Conservation (phyloP, 1,284 basidiomycete species). For the Porodaedalea pini region DNA sequence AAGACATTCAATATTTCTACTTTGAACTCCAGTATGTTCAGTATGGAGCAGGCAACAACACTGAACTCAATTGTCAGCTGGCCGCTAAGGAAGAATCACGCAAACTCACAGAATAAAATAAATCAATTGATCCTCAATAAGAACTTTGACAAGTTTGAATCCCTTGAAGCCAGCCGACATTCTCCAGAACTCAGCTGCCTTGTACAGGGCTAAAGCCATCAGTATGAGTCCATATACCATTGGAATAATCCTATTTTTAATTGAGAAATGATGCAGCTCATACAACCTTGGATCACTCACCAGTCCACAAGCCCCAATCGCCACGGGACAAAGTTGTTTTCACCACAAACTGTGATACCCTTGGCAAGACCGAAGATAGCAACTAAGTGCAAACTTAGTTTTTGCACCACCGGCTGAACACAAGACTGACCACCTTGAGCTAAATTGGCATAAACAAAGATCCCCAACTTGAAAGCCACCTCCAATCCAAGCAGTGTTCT, state of each 20-base stretch:
- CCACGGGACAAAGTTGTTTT: neutral
- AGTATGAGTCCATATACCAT: neutral
- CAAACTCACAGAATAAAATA: neutral
- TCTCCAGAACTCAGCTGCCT: neutral
- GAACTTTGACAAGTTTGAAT: neutral
- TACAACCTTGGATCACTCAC: neutral
- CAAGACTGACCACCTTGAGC: neutral
- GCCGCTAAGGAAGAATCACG: neutral
- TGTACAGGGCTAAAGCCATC: neutral
- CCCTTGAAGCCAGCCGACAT: neutral
- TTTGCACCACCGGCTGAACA: neutral
- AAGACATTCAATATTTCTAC: neutral
- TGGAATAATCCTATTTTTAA: neutral
- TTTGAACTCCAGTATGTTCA: neutral
- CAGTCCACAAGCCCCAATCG: neutral
- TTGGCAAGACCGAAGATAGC: neutral
- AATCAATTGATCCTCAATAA: neutral
- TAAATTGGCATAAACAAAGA: neutral
- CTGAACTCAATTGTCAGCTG: neutral
- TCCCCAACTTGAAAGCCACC: neutral
- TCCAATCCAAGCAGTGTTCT: neutral
- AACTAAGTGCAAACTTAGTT: neutral
- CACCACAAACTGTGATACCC: neutral
- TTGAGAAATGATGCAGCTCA: neutral
- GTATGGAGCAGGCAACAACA: neutral